These are phyloP conservation scores for Trypanosoma lewisi DNA, from an alignment of 208 protist species.

Conservation along the genomic window DNA sequence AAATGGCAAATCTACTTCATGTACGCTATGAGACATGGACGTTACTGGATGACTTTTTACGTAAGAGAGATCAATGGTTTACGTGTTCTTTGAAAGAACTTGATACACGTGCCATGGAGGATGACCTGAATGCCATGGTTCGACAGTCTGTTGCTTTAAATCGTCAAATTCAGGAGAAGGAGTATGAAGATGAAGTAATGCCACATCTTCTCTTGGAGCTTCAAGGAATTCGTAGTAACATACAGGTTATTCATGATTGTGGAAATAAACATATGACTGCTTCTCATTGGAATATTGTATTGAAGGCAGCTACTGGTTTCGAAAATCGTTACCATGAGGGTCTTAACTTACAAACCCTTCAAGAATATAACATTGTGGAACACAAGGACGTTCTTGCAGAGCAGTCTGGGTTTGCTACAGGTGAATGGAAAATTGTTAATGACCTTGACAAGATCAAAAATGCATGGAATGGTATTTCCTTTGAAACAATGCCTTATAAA, in stretches of 20 bases:
- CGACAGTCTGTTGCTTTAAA: slow-evolving; percentile 62
- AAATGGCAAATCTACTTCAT: slow-evolving; percentile 60
- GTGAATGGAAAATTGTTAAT: slow-evolving; percentile 92
- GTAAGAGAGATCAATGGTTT: slow-evolving; percentile 85
- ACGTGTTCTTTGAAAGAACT: slow-evolving; percentile 77
- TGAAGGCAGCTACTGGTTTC: slow-evolving; percentile 81
- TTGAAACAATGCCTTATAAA: slow-evolving; percentile 86
- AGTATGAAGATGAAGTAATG: slow-evolving; percentile 82
- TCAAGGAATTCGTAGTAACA: slow-evolving; percentile 70
- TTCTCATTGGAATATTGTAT: slow-evolving; percentile 91
- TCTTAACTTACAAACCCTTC: slow-evolving; percentile 73
- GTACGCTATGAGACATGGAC: slow-evolving; percentile 82
- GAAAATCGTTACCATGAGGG: slow-evolving; percentile 88
- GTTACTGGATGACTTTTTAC: slow-evolving; percentile 76
- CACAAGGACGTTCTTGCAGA: slow-evolving; percentile 87
- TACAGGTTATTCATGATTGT: slow-evolving; percentile 90
- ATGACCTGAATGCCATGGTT: slow-evolving; percentile 81
- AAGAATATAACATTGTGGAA: slow-evolving; percentile 81
- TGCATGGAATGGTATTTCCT: slow-evolving; percentile 77
- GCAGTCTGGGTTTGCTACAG: slow-evolving; percentile 89
- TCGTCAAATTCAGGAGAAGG: slow-evolving; percentile 72
- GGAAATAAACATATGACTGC: slow-evolving; percentile 91
- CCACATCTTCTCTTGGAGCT: slow-evolving; percentile 79
- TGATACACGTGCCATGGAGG: slow-evolving; percentile 81
- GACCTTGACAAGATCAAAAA: slow-evolving; percentile 86